Percentiles rank a stretch among this genome's conserved stretches.
Conservation (phyloP, 495 filamentous ascomycete genomes). For the Annulohypoxylon stygium region DNA sequence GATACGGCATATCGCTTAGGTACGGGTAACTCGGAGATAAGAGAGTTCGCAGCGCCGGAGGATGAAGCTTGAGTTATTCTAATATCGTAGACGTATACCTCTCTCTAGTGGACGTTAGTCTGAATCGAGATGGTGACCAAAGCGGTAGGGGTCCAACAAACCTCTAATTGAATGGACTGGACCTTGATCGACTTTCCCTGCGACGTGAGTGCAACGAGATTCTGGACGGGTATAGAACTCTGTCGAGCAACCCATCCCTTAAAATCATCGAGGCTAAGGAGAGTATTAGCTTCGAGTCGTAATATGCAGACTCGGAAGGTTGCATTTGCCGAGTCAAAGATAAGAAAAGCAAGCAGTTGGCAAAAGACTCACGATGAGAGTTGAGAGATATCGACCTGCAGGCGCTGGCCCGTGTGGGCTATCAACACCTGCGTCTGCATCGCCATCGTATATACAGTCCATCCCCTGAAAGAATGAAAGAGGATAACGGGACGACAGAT, state of each 20-base stretch:
- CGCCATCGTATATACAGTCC: slow-evolving; percentile 57
- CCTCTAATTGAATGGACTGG: slow-evolving; percentile 81
- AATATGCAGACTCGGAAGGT: slow-evolving; percentile 25
- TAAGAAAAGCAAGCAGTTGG: background rate
- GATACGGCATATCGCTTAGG: slow-evolving; percentile 71
- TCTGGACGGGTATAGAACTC: slow-evolving; percentile 72
- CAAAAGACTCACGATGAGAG: slow-evolving; percentile 73
- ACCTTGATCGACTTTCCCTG: slow-evolving; percentile 83
- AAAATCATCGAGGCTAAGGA: slow-evolving; percentile 67
- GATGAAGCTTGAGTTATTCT: slow-evolving; percentile 69
- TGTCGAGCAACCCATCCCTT: slow-evolving; percentile 78
- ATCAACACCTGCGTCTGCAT: slow-evolving; percentile 88
- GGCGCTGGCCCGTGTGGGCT: slow-evolving; percentile 88
- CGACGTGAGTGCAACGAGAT: slow-evolving; percentile 86
- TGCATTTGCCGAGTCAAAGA: slow-evolving; percentile 14
- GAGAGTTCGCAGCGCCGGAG: slow-evolving; percentile 51
- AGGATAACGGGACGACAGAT: slow-evolving; percentile 24
- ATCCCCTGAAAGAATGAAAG: slow-evolving; percentile 50
- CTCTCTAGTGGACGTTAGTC: slow-evolving; percentile 65
- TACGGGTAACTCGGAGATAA: slow-evolving; percentile 65
- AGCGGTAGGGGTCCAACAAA: slow-evolving; percentile 54
- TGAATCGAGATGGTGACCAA: background rate
- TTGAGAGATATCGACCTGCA: slow-evolving; percentile 76
- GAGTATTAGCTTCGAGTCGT: slow-evolving; percentile 23
- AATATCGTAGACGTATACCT: slow-evolving; percentile 89